Base-by-base conservation (phyloP, 768 basidiomycete species). In the Macrocybe gigantea region DNA sequence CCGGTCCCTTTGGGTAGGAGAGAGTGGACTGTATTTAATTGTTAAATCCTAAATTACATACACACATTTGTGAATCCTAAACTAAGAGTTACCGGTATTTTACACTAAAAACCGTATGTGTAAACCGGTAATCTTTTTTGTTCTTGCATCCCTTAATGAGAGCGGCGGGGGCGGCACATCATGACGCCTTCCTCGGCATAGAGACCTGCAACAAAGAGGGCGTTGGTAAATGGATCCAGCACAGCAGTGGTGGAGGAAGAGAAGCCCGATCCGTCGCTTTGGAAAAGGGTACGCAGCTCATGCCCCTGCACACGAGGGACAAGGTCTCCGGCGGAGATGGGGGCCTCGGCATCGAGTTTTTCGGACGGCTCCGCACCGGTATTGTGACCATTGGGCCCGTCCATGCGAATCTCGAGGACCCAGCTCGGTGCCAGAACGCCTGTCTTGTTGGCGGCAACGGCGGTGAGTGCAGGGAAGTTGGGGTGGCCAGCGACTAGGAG, bases 401-500 rank as follows among this genome's bases (percentile, higher is more conserved):
- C 35, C 15, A 62, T 57, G 53, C 70, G 46, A 48, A 86, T 64
- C 2, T 73, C 65, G 3, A 77, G 62, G 3, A 78, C 71, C 85
- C 86, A 88, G 49, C 83, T 85, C 3, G 79, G 73, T 1, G 80
- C 62, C 0, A 51, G 53, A 5, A 61, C 67, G 1, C 58, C 67
- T 0, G 71, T 61, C 52, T 71, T 67, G 52, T 73, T 72, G 30
- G 61, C 70, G 4, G 77, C 77, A 2, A 84, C 64, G 5, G 55
- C 54, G 14, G 62, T 53, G 30, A 87, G 59, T 12, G 74, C 65
- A 0, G 74, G 76, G 62, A 85, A 83, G 59, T 83, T 71, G 0
- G 85, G 79, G 54, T 86, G 85, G 1, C 85, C 85, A 0, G 79
- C 67, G n/a, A 79, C 79, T 49, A 84, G 63, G 43, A 88, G 67